Evolutionary conservation across 1,284 basidiomycete species (phyloP), one percentile per base, ranked within the genome.

Genomic region (Gastroboletus turbinatus): DNA sequence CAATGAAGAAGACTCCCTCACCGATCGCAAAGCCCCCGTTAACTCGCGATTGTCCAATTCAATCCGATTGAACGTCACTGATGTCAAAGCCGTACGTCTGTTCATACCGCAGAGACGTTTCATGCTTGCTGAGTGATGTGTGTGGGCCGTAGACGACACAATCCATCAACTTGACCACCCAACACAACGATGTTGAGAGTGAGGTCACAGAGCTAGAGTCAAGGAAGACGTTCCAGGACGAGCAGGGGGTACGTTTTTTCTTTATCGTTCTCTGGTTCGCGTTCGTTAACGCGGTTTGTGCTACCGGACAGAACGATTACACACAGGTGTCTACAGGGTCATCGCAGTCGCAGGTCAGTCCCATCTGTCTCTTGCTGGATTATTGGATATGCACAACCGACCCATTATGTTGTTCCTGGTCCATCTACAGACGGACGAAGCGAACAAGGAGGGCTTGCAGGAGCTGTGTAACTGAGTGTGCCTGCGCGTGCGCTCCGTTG

Each of bases 1-100:
- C 21, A 63, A 75, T n/a, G 75, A 75, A 55, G 75, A 77, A 55
- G 67, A 70, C 1, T 60, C 66, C 6, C 21, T 55, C 0, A 27
- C 32, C 0, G 52, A 57, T 27, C 63, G 44, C 21, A 57, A 60
- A 19, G 14, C 25, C 0, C 17, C 45, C 4, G 13, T 35, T 5
- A 46, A 43, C 5, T n/a, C 23, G 11, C 48, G 36, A 29, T 23
- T 62, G 4, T 57, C 56, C 4, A 32, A 44, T 5, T 46, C 58
- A 1, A 53, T 72, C 16, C 56, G 56, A n/a, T 33, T 73, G 25
- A 55, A 59, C 16, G 46, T 53, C 14, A 36, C 44, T 4, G 50
- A 53, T 23, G n/a, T 4, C 13, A 70, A 67, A 52, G 38, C 27
- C 0, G 71, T 73, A 19, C 42, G 68, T 56, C 4, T 10, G 1